phyloP scores from a whole-genome alignment of 2,329 filamentous ascomycete species.

The Ceratocystis eucalypticola region DNA sequence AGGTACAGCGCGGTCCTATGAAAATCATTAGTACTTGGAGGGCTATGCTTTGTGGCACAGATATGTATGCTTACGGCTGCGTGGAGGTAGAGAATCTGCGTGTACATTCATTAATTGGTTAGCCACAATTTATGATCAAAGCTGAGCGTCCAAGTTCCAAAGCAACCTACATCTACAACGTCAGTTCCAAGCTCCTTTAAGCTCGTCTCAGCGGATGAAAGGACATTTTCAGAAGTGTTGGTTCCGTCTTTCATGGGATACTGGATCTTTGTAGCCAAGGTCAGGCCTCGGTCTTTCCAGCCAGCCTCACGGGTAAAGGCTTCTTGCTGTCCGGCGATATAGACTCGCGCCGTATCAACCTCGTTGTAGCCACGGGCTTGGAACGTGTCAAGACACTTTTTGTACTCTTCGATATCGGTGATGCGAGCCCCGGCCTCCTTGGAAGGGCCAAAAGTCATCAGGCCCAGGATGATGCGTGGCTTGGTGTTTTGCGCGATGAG shows the following conservation, averaged over 20 bases:
- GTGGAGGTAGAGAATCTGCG: constrained; percentile 58
- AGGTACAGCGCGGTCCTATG: constrained; percentile 46
- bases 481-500: constrained; percentile 35
- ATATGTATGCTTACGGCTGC: constrained; percentile 35
- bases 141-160: background rate
- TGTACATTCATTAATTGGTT: background rate
- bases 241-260: constrained; percentile 49
- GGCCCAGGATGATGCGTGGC: constrained; percentile 63
- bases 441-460: constrained; percentile 72
- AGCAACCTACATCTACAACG: constrained; percentile 47
- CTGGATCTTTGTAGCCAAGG: constrained; percentile 59
- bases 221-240: constrained; percentile 51
- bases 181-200: constrained; percentile 60
- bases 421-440: constrained; percentile 53
- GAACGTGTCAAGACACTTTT: constrained; percentile 58
- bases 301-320: constrained; percentile 59
- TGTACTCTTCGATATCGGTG: constrained; percentile 53
- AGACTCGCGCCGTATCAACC: constrained; percentile 68
- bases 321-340: constrained; percentile 61
- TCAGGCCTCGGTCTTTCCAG: constrained; percentile 68
- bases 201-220: constrained; percentile 51
- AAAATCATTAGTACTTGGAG: constrained; percentile 24
- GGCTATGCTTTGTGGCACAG: background rate
- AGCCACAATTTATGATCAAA: background rate
- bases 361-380: constrained; percentile 72